phyloP scores from a whole-genome alignment of 1,284 basidiomycete species.

The Heterobasidion occidentale region DNA sequence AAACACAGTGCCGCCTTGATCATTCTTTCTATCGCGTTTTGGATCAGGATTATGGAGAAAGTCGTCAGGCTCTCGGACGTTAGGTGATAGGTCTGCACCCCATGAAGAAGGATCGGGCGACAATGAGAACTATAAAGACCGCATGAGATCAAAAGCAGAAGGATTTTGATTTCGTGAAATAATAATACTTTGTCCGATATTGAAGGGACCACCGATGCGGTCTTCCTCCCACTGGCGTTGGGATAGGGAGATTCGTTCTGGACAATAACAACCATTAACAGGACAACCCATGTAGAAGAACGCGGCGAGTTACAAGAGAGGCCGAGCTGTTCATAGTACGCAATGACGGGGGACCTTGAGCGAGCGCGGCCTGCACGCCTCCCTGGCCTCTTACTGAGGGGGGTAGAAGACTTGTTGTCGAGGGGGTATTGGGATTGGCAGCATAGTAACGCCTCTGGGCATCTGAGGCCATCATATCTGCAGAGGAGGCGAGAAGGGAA shows the following conservation, averaged over 20 bases:
- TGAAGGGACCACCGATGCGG: constrained; percentile 17
- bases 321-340: constrained; percentile 28
- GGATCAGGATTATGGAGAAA: constrained; percentile 72
- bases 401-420: constrained; percentile 46
- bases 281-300: constrained; percentile 3
- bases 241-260: constrained; percentile 40
- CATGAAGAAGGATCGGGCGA: constrained; percentile 63
- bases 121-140: constrained; percentile 49
- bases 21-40: constrained; percentile 53
- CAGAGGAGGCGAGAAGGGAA: background rate
- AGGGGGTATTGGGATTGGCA: constrained; percentile 28
- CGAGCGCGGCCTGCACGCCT: constrained; percentile 38
- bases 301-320: constrained; percentile 31
- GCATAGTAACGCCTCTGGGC: constrained; percentile 6
- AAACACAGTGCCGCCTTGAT: constrained; percentile 56
- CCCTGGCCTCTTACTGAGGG: constrained; percentile 13
- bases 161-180: background rate
- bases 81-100: constrained; percentile 57
- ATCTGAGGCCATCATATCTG: background rate
- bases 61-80: constrained; percentile 58
- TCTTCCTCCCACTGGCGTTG: constrained; percentile 15
- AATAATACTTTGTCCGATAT: constrained; percentile 29
- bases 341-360: constrained; percentile 31
- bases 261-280: constrained; percentile 4
- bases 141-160: background rate